Base-by-base conservation (phyloP, 75 land plant genomes). In the Ceratopteris richardii region DNA sequence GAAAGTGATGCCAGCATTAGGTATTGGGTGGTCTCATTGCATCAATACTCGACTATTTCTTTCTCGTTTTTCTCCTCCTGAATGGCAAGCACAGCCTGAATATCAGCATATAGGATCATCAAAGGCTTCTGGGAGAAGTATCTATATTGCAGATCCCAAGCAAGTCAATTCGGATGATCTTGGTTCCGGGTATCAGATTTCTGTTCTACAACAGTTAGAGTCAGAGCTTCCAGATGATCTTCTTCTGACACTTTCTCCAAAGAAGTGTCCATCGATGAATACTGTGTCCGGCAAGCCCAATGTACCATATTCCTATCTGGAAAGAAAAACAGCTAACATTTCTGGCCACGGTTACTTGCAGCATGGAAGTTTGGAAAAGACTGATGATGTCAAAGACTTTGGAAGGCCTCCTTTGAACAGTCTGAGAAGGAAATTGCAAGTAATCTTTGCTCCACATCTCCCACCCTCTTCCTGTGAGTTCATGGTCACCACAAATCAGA, bases 401-500 rank as follows among this genome's bases (percentile, higher is more conserved):
- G 27, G 26, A 29, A 59, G 23, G 29, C 24, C 13, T 17, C 13
- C 29, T 12, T 41, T 18, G 29, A 39, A 20, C 41, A 59, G 20
- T 25, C 48, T 64, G 65, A 71, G 67, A 63, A 37, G 90, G 73
- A 42, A 42, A 24, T 58, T 90, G 73, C 82, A 67, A 47, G 87
- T 90, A 36, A 73, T 83, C 36, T 90, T 86, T 48, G 91, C 96
- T 1, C 96, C 96, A 0, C 91, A 90, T 63, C 72, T 86, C 72
- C 84, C 87, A 1, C 18, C 42, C n/a, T 39, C 23, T 31, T 75
- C 84, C 3, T 78, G 82, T 56, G 90, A 86, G 39, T 86, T 80
- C 61, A 72, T 56, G 41, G 82, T 90, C 33, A 31, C 10, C 3
- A 65, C 56, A 68, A 81, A 70, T 46, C 91, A 91, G 29, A 70